Evolutionary conservation across 306 rosid species (phyloP).

Genomic region (Acacia crassicarpa): DNA sequence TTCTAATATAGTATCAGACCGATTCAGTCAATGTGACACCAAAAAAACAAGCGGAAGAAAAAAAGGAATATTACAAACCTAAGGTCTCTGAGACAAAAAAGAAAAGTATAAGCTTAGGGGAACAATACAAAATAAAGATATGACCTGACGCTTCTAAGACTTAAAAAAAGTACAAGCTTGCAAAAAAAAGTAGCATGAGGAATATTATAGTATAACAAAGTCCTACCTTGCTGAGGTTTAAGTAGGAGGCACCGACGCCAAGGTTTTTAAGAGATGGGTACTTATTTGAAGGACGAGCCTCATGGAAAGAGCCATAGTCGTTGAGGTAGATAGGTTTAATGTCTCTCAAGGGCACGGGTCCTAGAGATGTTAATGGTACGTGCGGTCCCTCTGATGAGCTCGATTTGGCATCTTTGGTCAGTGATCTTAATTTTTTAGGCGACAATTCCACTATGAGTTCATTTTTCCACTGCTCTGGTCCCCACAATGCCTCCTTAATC

Average conservation of each 20-base stretch:
- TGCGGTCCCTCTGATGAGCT: slow-evolving; percentile 8
- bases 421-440: slow-evolving; percentile 3
- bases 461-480: background rate
- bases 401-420: background rate
- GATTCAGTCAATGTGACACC: too few species aligned
- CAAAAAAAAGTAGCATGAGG: too few species aligned
- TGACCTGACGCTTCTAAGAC: too few species aligned
- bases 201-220: too few species aligned
- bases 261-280: slow-evolving; percentile 7
- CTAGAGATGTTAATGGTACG: background rate
- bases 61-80: too few species aligned
- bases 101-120: too few species aligned
- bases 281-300: slow-evolving; percentile 12
- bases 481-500: slow-evolving; percentile 19
- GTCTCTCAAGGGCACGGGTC: slow-evolving; percentile 34
- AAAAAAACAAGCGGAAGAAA: too few species aligned
- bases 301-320: slow-evolving; percentile 30
- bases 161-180: too few species aligned
- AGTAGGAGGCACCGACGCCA: background rate
- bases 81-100: too few species aligned
- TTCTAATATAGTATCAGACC: too few species aligned
- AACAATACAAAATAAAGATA: too few species aligned
- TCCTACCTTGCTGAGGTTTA: background rate
- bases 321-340: slow-evolving; percentile 11
- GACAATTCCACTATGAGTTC: slow-evolving; percentile 20